Evolutionary conservation across 768 basidiomycete genomes (phyloP), one percentile per base, ranked within the genome.

Genomic region (Termitomyces sp.): DNA sequence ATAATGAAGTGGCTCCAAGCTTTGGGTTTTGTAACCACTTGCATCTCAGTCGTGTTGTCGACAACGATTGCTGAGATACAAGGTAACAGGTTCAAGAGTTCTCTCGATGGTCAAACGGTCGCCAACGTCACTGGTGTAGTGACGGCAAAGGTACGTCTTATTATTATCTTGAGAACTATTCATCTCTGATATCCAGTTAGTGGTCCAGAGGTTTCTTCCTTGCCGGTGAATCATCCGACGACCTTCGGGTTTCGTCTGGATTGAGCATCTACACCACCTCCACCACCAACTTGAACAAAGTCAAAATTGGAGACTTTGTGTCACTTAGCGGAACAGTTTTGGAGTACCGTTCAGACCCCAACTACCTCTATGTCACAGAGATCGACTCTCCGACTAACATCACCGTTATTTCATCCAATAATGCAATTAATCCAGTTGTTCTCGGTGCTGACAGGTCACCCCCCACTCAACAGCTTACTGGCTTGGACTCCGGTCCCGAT

Each of bases 371-470:
- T 40, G 64, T 76, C 40, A 84, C 82, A 5, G 81, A 86, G 59
- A 62, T 86, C 16, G 66, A 61, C 11, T 73, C 69, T 5, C 79
- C 81, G 0, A 67, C 74, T 19, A 70, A 75, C 51, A 74, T 84
- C 59, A 64, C 61, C 0, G 68, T 79, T 3, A 56, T 77, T 3
- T 81, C 82, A 0, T 70, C 72, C 3, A 74, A 74, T 58, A 77
- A 82, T 62, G 67, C 73, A 1, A 67, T 83, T 25, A 68, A 64
- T 0, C 80, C 83, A 12, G 62, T 84, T 7, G 67, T 84, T 27
- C 74, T 86, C 14, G 82, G 82, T 10, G 67, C 68, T 47, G 79
- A 83, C 59, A 73, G 82, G 53, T 73, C 62, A 11, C 84, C 83
- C 3, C 83, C 83, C 0, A 81, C 75, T 4, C 73, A 75, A 42